Evolutionary conservation across 2,329 filamentous ascomycete species (phyloP).

Genomic region (Fusarium illudens): DNA sequence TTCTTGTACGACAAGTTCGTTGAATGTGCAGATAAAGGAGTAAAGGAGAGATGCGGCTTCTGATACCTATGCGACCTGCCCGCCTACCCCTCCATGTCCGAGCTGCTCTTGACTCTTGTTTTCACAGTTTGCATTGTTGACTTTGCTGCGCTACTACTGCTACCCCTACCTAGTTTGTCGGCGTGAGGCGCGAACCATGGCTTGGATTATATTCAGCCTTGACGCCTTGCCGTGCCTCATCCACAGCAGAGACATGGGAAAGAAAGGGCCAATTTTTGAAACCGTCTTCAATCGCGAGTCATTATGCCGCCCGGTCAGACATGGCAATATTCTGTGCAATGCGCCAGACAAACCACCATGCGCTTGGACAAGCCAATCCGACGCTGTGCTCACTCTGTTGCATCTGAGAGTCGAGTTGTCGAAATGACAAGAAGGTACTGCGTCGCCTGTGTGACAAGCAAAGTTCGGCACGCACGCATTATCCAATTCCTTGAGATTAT

Average conservation of each 20-base stretch:
- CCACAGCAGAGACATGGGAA: not conserved
- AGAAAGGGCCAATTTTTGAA: not conserved
- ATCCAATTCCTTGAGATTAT: not conserved
- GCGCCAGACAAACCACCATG: not conserved
- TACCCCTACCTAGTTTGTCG: not conserved
- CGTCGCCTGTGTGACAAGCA: conserved; percentile 6
- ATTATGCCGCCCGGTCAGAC: not conserved
- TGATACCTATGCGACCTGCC: not conserved
- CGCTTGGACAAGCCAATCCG: not conserved
- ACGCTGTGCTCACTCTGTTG: not conserved
- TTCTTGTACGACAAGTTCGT: conserved; percentile 11
- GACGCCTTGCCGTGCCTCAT: not conserved
- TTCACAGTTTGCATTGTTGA: not conserved
- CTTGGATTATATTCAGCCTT: not conserved
- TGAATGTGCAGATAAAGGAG: conserved; percentile 5
- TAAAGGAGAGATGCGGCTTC: conserved; percentile 5
- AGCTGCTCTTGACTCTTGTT: not conserved
- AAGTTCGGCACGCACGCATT: not conserved
- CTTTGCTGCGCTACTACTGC: not conserved
- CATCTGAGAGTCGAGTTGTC: conserved; percentile 10
- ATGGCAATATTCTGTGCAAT: not conserved
- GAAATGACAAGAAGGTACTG: not conserved
- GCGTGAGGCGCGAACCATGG: not conserved
- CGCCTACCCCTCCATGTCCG: not conserved
- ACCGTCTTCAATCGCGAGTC: not conserved